phyloP scores from a whole-genome alignment of 2,329 filamentous ascomycete species.

The Ceratocystis alfenasii region DNA sequence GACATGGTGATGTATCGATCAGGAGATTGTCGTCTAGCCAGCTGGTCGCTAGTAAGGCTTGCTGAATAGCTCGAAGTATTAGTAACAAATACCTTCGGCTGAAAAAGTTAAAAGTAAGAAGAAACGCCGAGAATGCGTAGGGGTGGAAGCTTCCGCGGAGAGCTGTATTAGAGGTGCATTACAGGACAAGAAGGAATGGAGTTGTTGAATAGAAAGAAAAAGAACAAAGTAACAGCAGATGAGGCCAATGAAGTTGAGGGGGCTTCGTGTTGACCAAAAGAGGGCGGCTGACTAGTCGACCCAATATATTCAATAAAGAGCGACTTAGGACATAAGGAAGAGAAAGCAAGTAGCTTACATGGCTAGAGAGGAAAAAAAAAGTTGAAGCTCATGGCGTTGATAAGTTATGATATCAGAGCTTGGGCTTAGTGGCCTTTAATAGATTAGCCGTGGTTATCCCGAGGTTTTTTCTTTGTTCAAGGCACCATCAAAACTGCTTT shows the following conservation, averaged over 20 bases:
- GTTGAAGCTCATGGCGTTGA: not conserved
- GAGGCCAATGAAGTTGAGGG: not conserved
- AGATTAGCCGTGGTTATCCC: constrained; percentile 8
- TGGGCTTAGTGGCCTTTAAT: constrained; percentile 6
- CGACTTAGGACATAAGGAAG: not conserved
- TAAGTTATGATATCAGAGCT: constrained; percentile 14
- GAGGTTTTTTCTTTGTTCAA: not conserved
- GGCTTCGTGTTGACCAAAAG: not conserved
- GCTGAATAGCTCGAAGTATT: constrained; percentile 1
- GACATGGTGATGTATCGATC: constrained; percentile 5
- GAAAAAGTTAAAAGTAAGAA: not conserved
- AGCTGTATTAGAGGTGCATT: constrained; percentile 17
- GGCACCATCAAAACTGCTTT: not conserved
- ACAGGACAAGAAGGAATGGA: constrained; percentile 7
- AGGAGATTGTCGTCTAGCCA: not conserved
- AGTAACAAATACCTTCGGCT: not conserved
- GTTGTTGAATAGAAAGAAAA: not conserved
- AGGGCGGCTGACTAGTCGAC: constrained; percentile 1
- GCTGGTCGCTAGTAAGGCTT: not conserved
- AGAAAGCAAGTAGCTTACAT: not conserved
- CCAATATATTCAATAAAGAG: constrained; percentile 7
- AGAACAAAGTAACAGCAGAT: not conserved
- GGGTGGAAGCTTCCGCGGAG: constrained; percentile 20
- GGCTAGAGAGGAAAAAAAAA: constrained; percentile 6
- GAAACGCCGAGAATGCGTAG: constrained; percentile 18